Evolutionary conservation across 2,329 filamentous ascomycete genomes (phyloP).

Genomic region (Aspergillus sp.): DNA sequence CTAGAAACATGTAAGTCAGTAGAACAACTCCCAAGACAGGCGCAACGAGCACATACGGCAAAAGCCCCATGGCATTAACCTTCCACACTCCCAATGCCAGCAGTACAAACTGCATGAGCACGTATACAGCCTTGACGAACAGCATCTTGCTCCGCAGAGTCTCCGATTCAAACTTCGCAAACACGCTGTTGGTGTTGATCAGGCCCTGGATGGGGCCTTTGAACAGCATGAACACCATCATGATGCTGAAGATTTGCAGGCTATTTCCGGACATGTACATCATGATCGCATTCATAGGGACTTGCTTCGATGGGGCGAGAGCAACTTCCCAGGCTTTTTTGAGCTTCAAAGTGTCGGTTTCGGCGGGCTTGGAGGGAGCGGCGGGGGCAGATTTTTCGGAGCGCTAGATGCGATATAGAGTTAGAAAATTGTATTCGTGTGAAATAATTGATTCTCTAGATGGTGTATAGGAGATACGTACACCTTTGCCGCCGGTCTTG

Average conservation of each 20-base stretch:
- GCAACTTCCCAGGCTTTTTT: slow-evolving; percentile 99
- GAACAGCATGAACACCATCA: slow-evolving; percentile 99
- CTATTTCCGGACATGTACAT: slow-evolving; percentile 99
- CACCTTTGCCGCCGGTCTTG: slow-evolving; percentile 42
- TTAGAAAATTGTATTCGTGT: neutral
- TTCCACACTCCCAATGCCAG: slow-evolving; percentile 91
- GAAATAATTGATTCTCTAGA: neutral
- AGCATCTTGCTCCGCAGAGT: slow-evolving; percentile 72
- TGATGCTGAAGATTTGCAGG: slow-evolving; percentile 98
- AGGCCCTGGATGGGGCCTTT: slow-evolving; percentile 90
- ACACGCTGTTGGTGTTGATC: slow-evolving; percentile 79
- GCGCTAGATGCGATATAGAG: slow-evolving; percentile 24
- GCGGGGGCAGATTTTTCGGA: slow-evolving; percentile 27
- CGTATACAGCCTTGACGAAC: slow-evolving; percentile 82
- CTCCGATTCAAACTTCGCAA: slow-evolving; percentile 84
- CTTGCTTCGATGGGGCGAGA: slow-evolving; percentile 84
- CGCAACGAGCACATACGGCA: slow-evolving; percentile 67
- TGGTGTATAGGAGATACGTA: slow-evolving; percentile 1
- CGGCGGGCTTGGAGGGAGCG: slow-evolving; percentile 55
- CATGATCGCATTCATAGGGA: slow-evolving; percentile 98
- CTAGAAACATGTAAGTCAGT: slow-evolving; percentile 43
- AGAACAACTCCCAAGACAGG: neutral
- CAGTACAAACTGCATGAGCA: slow-evolving; percentile 81
- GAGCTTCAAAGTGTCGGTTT: slow-evolving; percentile 93
- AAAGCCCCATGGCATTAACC: slow-evolving; percentile 89